Base-by-base conservation (phyloP, 2,329 filamentous ascomycete genomes). In the Zarea fungicola region DNA sequence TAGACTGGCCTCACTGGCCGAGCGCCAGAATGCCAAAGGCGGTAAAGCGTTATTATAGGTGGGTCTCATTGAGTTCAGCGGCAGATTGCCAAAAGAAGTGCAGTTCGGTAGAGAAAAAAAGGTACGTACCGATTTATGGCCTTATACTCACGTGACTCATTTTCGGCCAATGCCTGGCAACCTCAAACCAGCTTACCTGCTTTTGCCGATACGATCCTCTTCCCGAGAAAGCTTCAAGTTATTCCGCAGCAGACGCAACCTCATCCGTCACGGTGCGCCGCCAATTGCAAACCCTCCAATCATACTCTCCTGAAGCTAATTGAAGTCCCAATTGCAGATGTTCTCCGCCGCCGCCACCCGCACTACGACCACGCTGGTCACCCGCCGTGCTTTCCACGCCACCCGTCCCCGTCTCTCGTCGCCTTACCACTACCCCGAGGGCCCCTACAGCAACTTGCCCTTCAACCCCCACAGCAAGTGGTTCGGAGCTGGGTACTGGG, bases 401-500 rank as follows among this genome's bases (percentile, higher is more conserved):
- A 95, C 92, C 69, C 88, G 89, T 65, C 74, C 86, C 68, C 89
- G 88, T 71, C 75, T 95, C 68, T 81, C 78, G 62, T 95, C 89
- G 68, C 91, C 91, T 56, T 96, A 95, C 85, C 93, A 99, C 80
- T 99, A 99, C 78, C 86, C 92, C 62, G 92, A 97, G 78, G 93
- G 92, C 58, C 88, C 92, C 65, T 87, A 89, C 73, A 85, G 80
- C 78, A 97, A 96, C 81, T 74, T 99, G 58, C 93, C 93, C 59
- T 99, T 99, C 84, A 95, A 99, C 80, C 87, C 93, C 59, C 79
- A 89, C 75, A 92, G 84, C 67, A 88, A 84, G 74, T 87, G 79
- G 75, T 99, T 99, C 70, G 81, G 76, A 58, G 55, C 89, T 60
- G 80, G 85, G 73, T 99, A 87, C 84, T 95, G 89, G 86, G 67